These are phyloP conservation scores for Pugionium dolabratum DNA, from an alignment of 345 rosid species.

Conservation along the genomic window DNA sequence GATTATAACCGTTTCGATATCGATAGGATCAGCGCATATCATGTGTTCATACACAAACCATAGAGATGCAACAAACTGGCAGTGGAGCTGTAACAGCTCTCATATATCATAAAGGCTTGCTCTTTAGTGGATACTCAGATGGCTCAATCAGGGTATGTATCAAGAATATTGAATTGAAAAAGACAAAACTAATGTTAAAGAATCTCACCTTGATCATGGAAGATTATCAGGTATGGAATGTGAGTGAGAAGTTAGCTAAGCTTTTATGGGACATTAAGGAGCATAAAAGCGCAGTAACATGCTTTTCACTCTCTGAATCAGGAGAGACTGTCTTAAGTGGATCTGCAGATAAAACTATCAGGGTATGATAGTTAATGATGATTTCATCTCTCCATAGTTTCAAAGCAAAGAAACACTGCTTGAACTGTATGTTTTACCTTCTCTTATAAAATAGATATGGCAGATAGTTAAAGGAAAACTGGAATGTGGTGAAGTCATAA, in stretches of 20 bases:
- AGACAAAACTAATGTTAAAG: not conserved
- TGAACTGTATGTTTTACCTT: not conserved
- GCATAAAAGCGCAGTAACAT: conserved; percentile 74
- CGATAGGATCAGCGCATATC: conserved; percentile 73
- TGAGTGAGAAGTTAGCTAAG: conserved; percentile 56
- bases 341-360: conserved; percentile 76
- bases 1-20: not conserved
- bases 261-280: conserved; percentile 69
- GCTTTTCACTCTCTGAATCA: conserved; percentile 71
- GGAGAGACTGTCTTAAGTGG: conserved; percentile 87
- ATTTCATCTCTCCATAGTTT: not conserved
- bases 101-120: conserved; percentile 81
- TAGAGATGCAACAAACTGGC: conserved; percentile 58
- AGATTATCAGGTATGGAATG: conserved; percentile 64
- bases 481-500: conserved; percentile 70
- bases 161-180: not conserved
- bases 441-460: conserved; percentile 61
- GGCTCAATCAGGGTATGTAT: conserved; percentile 73
- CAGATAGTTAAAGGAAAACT: conserved; percentile 61
- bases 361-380: conserved; percentile 42
- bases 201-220: conserved; percentile 9
- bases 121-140: conserved; percentile 78
- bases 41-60: conserved; percentile 86
- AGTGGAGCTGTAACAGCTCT: conserved; percentile 89
- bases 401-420: too few species aligned